phyloP scores from a whole-genome alignment of 2,329 filamentous ascomycete species.

The Laburnicola sp. region DNA sequence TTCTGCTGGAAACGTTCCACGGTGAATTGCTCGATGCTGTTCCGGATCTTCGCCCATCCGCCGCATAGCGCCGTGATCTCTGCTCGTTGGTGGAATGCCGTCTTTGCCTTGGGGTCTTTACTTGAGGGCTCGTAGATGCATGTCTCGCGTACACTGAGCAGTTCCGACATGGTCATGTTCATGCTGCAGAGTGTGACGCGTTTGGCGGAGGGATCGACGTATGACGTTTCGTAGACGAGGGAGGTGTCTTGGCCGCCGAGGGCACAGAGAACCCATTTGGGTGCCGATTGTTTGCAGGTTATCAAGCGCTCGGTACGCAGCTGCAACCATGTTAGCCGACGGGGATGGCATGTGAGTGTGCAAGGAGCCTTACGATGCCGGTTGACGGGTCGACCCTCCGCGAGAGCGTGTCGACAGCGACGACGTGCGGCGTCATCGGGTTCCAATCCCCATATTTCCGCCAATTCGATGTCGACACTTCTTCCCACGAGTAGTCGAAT shows the following conservation, averaged over 20 bases:
- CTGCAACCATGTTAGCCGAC: conserved; percentile 43
- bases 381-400: conserved; percentile 67
- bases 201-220: conserved; percentile 80
- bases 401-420: conserved; percentile 89
- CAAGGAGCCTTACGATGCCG: conserved; percentile 62
- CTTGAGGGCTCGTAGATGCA: conserved; percentile 75
- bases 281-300: conserved; percentile 66
- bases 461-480: conserved; percentile 97
- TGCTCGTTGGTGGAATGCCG: conserved; percentile 85
- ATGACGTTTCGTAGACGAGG: conserved; percentile 92
- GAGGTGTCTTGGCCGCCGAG: conserved; percentile 80
- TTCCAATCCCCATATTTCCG: conserved; percentile 99
- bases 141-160: conserved; percentile 90
- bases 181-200: conserved; percentile 96
- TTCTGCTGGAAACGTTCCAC: conserved; percentile 91
- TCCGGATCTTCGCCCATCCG: conserved; percentile 96
- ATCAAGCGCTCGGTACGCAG: conserved; percentile 72
- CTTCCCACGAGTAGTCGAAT: conserved; percentile 98
- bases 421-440: conserved; percentile 92
- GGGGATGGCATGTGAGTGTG: conserved; percentile 10
- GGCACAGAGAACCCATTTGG: conserved; percentile 78
- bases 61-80: conserved; percentile 93
- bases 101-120: conserved; percentile 58
- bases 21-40: conserved; percentile 89
- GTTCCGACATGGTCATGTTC: conserved; percentile 90